Percentiles rank a stretch among this genome's conserved stretches.
Conservation (phyloP, 2,329 filamentous ascomycete species). For the Periconia macrospinosa region DNA sequence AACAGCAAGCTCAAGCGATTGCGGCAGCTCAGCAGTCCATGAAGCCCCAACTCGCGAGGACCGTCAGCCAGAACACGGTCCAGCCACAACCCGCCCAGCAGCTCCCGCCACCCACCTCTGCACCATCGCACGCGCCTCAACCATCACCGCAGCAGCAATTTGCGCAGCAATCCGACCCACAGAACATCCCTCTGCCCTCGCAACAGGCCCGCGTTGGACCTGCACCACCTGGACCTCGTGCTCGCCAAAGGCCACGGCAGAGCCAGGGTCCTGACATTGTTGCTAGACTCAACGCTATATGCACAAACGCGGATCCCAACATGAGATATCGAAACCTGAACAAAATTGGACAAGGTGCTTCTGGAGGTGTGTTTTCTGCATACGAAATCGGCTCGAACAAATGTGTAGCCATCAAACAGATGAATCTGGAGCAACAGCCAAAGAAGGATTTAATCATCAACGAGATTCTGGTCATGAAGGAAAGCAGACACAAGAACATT, state of each 20-base stretch:
- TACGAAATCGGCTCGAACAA: conserved; percentile 82
- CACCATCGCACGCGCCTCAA: conserved; percentile 47
- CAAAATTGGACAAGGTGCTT: conserved; percentile 97
- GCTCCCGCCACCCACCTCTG: conserved; percentile 13
- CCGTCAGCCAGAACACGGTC: conserved; percentile 67
- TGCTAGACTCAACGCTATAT: conserved; percentile 82
- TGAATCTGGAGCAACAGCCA: conserved; percentile 97
- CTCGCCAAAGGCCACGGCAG: conserved; percentile 76
- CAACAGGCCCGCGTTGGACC: conserved; percentile 56
- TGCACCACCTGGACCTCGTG: conserved; percentile 64
- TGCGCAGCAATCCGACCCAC: conserved; percentile 43
- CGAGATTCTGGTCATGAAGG: conserved; percentile 98
- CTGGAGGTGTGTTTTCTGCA: conserved; percentile 91
- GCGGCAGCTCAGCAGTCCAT: conserved; percentile 77
- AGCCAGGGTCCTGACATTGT: conserved; percentile 83
- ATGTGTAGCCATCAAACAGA: conserved; percentile 97
- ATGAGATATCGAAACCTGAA: conserved; percentile 83
- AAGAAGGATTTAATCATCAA: conserved; percentile 99
- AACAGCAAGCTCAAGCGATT: conserved; percentile 86
- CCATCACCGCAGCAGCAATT: conserved; percentile 56
- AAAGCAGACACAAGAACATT: conserved; percentile 97
- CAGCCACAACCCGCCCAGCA: conserved; percentile 34
- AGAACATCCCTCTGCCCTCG: conserved; percentile 50
- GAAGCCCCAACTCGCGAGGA: conserved; percentile 67
- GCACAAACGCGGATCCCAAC: conserved; percentile 84